Conservation (phyloP, 2,329 filamentous ascomycete genomes). For the Fusarium penzigii region DNA sequence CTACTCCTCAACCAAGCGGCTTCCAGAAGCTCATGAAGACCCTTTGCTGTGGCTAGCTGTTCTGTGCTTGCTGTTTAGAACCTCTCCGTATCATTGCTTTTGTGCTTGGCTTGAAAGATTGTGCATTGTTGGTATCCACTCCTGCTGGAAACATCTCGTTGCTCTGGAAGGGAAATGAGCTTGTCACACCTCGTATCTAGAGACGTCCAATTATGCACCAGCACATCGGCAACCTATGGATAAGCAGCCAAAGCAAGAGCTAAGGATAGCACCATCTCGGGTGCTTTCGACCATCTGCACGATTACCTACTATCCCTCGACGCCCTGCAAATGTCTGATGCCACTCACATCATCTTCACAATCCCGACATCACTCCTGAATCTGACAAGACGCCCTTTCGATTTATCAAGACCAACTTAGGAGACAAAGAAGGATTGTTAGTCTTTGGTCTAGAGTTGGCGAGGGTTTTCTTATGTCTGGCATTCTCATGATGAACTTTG, state of each 20-base stretch:
- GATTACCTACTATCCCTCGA: background rate
- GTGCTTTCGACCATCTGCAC: background rate
- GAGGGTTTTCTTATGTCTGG: conserved; percentile 32
- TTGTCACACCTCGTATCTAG: background rate
- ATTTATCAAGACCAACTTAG: background rate
- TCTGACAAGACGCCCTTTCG: background rate
- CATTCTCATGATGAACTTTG: conserved; percentile 36
- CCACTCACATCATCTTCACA: background rate
- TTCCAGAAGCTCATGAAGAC: conserved; percentile 93
- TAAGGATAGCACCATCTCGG: background rate
- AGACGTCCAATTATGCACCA: background rate
- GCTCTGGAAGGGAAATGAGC: background rate
- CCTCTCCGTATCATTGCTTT: conserved; percentile 32
- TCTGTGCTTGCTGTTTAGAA: conserved; percentile 25
- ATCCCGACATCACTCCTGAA: background rate
- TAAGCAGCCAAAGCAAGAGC: background rate
- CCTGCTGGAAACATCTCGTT: background rate
- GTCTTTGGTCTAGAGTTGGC: conserved; percentile 22
- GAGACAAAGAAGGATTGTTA: conserved; percentile 18
- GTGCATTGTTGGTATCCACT: conserved; percentile 10
- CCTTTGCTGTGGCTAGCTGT: conserved; percentile 78
- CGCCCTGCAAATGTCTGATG: background rate
- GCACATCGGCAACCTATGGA: background rate
- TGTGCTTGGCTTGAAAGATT: conserved; percentile 25
- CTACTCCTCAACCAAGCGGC: conserved; percentile 75